Evolutionary conservation across 495 filamentous ascomycete species (phyloP).

Genomic region (Entonaema liquescens): DNA sequence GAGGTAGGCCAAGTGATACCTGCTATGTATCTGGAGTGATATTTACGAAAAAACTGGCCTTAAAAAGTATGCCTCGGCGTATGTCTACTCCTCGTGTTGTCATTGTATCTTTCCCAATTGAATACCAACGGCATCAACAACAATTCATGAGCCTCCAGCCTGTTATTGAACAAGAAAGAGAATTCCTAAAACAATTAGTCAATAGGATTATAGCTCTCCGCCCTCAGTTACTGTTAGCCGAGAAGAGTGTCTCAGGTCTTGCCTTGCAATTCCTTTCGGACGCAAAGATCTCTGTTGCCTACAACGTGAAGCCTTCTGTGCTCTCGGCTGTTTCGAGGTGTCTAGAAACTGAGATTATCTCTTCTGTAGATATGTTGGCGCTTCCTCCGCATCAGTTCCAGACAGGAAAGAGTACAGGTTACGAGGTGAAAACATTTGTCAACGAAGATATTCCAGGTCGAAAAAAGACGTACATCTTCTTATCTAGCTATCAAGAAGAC

Average conservation of each 20-base stretch:
- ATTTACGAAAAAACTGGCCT: conserved; percentile 94
- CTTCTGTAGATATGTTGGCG: conserved; percentile 93
- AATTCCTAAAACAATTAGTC: conserved; percentile 91
- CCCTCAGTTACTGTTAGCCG: conserved; percentile 85
- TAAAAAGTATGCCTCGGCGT: conserved; percentile 93
- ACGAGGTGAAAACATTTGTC: conserved; percentile 95
- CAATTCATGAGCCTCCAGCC: conserved; percentile 99
- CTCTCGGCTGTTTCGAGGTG: conserved; percentile 94
- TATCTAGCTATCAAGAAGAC: conserved; percentile 91
- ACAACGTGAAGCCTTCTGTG: conserved; percentile 95
- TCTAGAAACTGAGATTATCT: conserved; percentile 88
- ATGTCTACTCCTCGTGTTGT: conserved; percentile 86
- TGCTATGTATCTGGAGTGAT: conserved; percentile 94
- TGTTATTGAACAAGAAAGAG: conserved; percentile 95
- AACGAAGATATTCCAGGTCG: conserved; percentile 72
- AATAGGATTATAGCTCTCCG: conserved; percentile 87
- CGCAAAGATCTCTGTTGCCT: conserved; percentile 88
- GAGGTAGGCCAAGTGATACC: conserved; percentile 88
- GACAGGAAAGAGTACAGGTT: conserved; percentile 81
- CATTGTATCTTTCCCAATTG: conserved; percentile 93
- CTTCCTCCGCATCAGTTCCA: conserved; percentile 68
- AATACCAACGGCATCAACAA: conserved; percentile 92
- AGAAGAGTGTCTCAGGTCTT: conserved; percentile 89
- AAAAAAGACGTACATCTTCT: conserved; percentile 94
- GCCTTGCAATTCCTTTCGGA: conserved; percentile 87